Evolutionary conservation across 2,329 filamentous ascomycete species (phyloP), one percentile per base, ranked within the genome.

Genomic region (Plectosphaerella cucumerina): DNA sequence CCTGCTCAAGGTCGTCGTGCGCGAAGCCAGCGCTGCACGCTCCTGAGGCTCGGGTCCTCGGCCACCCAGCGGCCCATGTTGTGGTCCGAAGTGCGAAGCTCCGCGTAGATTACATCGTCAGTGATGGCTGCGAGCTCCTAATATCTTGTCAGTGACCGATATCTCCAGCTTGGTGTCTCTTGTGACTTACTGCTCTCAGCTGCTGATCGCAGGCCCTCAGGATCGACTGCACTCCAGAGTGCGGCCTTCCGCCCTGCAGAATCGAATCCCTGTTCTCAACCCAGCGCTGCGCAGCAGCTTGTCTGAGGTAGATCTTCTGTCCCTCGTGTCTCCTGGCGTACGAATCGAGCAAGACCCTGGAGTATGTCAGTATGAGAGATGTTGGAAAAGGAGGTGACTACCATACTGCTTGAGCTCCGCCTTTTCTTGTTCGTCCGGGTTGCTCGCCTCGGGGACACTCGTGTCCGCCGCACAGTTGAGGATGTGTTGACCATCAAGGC

Each of bases 391-490:
- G 33, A 46, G 33, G 48, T 4, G 52, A 73, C 80, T 44, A 65
- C 3, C 26, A 31, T 31, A 85, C 81, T 85, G 82, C 64, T 77
- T 80, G 54, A 86, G 65, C 65, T 85, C 81, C 17, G 81, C 81
- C 62, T 83, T 85, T 23, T 65, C 66, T 63, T 86, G 82, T 64
- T 86, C 82, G 50, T 77, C 74, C 11, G 79, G 79, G 49, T 80
- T 81, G 44, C 64, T 65, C 44, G 75, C 65, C 43, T 70, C 67
- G 4, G 82, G 81, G 12, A 85, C 81, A 48, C 71, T 73, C 15
- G 81, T 81, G 64, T 86, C 83, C 39, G 82, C 82, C 20, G 80
- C 81, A 59, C 79, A 82, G 61, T 85, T 81, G 54, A 86, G 74
- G 57, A 86, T 85, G 66, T 84, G 75, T 61, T 84, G 81, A 6